These are phyloP conservation scores for Verticillium alfalfae DNA, from an alignment of 2,329 filamentous ascomycete species.

Conservation along the genomic window DNA sequence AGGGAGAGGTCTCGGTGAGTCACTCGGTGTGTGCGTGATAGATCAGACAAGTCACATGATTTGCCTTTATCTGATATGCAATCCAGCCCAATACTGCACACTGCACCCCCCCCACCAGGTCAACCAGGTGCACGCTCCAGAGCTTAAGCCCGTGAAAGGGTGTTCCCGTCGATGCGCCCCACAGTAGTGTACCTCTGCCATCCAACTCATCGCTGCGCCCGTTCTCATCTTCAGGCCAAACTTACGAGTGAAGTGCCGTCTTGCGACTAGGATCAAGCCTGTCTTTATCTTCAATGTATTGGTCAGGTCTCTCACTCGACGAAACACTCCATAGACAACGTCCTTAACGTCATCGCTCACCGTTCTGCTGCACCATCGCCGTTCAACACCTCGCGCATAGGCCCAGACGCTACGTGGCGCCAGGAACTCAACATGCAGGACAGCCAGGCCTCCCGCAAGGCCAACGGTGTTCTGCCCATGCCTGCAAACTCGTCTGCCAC, in stretches of 20 bases:
- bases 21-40: not conserved
- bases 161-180: not conserved
- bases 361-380: not conserved
- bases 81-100: not conserved
- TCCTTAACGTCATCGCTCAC: not conserved
- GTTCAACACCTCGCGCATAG: not conserved
- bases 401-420: not conserved
- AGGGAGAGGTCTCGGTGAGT: not conserved
- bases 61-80: not conserved
- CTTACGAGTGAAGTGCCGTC: not conserved
- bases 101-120: not conserved
- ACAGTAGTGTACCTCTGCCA: not conserved
- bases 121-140: not conserved
- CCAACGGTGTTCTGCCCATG: conserved; percentile 50
- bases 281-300: not conserved
- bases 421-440: not conserved
- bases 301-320: not conserved
- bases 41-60: not conserved
- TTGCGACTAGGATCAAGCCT: not conserved
- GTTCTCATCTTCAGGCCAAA: not conserved
- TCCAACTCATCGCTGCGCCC: not conserved
- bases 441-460: conserved; percentile 17
- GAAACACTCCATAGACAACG: not conserved
- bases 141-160: not conserved
- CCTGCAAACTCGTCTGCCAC: conserved; percentile 35